Evolutionary conservation across 148 eudicot species (phyloP), one percentile per base, ranked within the genome.

Genomic region (Rhododendron ovatum): DNA sequence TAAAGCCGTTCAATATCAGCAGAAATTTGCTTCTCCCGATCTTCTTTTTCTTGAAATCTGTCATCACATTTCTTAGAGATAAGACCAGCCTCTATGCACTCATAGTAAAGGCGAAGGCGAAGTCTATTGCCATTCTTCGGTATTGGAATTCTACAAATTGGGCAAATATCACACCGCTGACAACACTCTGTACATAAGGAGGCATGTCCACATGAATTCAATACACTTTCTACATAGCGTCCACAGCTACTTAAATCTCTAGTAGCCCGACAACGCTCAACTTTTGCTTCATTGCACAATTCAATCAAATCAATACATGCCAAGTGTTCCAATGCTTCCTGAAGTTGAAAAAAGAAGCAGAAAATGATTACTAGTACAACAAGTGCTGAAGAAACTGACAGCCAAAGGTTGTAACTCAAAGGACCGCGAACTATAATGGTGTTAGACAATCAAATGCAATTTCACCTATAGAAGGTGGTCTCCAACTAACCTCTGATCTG

Each of bases 161-260:
- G 99, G 87, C 99, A 98, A 82, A 83, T 89, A 88, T 95, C 99
- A 90, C 90, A 95, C 11, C 99, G 92, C 87, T 94, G 95, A 88
- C 94, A 92, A 63, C 99, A 98, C 89, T 95, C 99, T 82, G 93
- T 93, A 89, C 99, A 98, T 84, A 98, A 90, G 57, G 99, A 95
- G 79, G 99, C 98, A 87, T 98, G 99, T 20, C 99, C 97, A 85
- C 99, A 98, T 79, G 98, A 91, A 69, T 69, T 90, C 85, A 98
- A 89, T 78, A 94, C 95, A 88, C 89, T 89, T 85, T 94, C 92
- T 61, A 98, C 98, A 76, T 81, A 75, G 39, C 96, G 94, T 83
- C 98, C 94, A 88, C 99, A 98, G 90, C 96, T 95, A 81, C 99
- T 93, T 89, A 98, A 88, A 78, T 98, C 98, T 90, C 98, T 95